Conservation (phyloP, 2,329 filamentous ascomycete species). For the Diaporthe aspalathi region DNA sequence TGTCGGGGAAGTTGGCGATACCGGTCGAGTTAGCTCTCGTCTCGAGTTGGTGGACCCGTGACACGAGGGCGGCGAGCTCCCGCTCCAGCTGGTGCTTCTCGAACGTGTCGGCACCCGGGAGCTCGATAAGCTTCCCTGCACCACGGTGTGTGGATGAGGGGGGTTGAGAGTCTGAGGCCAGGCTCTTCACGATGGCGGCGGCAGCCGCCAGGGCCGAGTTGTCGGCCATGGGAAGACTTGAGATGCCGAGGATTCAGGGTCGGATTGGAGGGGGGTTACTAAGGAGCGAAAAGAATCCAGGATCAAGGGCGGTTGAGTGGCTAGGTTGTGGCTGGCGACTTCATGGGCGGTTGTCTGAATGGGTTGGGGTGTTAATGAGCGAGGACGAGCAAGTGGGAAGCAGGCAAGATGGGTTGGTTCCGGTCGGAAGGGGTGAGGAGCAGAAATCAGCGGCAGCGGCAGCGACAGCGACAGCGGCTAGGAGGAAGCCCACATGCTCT, state of each 20-base stretch:
- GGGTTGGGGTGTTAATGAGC: conserved; percentile 29
- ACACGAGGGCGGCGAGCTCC: conserved; percentile 82
- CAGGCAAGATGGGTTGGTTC: conserved; percentile 24
- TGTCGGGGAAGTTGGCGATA: conserved; percentile 74
- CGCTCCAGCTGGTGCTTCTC: conserved; percentile 84
- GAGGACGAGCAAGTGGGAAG: conserved; percentile 33
- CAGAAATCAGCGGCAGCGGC: conserved; percentile 35
- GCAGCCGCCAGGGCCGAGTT: conserved; percentile 66
- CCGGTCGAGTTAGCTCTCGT: conserved; percentile 74
- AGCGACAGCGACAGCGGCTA: conserved; percentile 31
- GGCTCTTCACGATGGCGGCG: conserved; percentile 63
- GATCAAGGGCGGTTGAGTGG: conserved; percentile 27
- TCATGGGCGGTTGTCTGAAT: conserved; percentile 35
- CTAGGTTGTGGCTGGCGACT: conserved; percentile 32
- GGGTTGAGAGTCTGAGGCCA: conserved; percentile 59
- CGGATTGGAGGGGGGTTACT: conserved; percentile 24
- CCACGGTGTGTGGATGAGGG: conserved; percentile 50
- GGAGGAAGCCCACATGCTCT: conserved; percentile 33
- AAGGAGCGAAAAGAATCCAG: conserved; percentile 32
- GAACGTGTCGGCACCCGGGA: conserved; percentile 80
- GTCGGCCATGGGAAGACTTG: conserved; percentile 58
- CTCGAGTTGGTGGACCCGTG: conserved; percentile 85
- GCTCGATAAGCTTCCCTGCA: conserved; percentile 66
- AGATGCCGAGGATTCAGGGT: conserved; percentile 30
- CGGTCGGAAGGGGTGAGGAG: conserved; percentile 19